These are phyloP conservation scores for Novymonas esmeraldas DNA, from an alignment of 208 protist genomes.

Conservation along the genomic window DNA sequence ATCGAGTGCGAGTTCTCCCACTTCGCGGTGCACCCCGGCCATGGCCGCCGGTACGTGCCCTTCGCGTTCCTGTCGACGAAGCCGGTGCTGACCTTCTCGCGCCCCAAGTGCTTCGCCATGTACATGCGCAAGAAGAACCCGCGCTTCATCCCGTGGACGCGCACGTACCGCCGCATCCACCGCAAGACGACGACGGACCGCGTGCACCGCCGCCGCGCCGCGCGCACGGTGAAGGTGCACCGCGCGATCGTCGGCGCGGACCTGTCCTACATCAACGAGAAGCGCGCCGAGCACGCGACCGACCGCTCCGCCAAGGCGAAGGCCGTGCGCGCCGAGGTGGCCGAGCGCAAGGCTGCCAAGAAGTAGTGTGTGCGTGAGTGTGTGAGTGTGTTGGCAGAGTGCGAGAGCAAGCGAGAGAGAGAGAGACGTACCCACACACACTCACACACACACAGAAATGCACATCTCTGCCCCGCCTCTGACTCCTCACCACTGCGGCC, in stretches of 20 bases:
- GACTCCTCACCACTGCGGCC: too few relatives aligned
- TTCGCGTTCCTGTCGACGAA: slow-evolving; percentile 94
- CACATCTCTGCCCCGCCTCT: too few relatives aligned
- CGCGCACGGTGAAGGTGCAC: slow-evolving; percentile 70
- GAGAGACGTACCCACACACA: too few relatives aligned
- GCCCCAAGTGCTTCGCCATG: slow-evolving; percentile 90
- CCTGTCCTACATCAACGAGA: slow-evolving; percentile 90
- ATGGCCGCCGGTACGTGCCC: slow-evolving; percentile 93
- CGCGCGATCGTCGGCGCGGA: slow-evolving; percentile 90
- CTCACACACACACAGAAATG: too few relatives aligned
- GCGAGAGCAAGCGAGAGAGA: neutral
- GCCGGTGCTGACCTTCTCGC: slow-evolving; percentile 93
- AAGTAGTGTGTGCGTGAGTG: slow-evolving; percentile 50
- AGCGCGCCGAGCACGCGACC: slow-evolving; percentile 75
- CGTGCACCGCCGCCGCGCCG: slow-evolving; percentile 81
- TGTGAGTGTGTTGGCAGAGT: neutral
- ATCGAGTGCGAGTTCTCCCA: slow-evolving; percentile 94
- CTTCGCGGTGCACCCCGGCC: slow-evolving; percentile 93
- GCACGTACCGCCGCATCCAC: slow-evolving; percentile 93
- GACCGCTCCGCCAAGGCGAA: slow-evolving; percentile 91
- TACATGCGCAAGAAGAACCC: slow-evolving; percentile 96
- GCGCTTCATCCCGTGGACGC: slow-evolving; percentile 92
- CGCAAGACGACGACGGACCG: slow-evolving; percentile 91
- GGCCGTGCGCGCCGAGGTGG: slow-evolving; percentile 87
- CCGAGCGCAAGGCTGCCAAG: slow-evolving; percentile 91